Conservation (phyloP, 2,329 filamentous ascomycete genomes). For the Arthrobotrys sinensis region DNA sequence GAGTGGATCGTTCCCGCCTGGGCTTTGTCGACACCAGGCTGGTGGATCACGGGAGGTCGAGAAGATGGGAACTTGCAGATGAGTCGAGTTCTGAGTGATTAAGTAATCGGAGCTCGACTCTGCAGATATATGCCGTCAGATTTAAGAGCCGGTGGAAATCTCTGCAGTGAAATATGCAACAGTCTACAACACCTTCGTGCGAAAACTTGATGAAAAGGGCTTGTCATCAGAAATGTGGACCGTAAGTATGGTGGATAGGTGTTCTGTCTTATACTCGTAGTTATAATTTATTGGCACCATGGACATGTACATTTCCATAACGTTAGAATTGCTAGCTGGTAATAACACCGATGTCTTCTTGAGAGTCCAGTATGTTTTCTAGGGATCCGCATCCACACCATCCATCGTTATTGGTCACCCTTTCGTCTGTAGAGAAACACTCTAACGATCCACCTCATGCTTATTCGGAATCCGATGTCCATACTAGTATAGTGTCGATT, state of each 20-base stretch:
- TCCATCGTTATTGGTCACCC: too few relatives aligned
- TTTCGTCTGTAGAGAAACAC: too few relatives aligned
- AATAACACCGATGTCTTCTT: too few relatives aligned
- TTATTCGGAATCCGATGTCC: too few relatives aligned
- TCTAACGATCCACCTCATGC: too few relatives aligned
- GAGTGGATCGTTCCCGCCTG: slow-evolving; percentile 49
- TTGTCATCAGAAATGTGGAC: neutral
- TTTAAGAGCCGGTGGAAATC: slow-evolving; percentile 6
- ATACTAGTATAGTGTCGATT: too few relatives aligned
- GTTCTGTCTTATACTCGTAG: neutral
- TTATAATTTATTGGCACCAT: too few relatives aligned
- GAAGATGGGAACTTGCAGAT: slow-evolving; percentile 31
- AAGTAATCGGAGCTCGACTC: slow-evolving; percentile 50
- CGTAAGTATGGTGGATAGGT: neutral
- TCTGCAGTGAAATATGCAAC: slow-evolving; percentile 26
- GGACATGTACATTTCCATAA: too few relatives aligned
- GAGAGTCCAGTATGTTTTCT: too few relatives aligned
- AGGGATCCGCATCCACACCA: too few relatives aligned
- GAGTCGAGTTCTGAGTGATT: slow-evolving; percentile 27
- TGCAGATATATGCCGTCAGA: slow-evolving; percentile 34
- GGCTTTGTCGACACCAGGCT: slow-evolving; percentile 27
- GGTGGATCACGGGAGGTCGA: slow-evolving; percentile 5
- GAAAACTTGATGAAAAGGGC: neutral
- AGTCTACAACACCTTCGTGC: slow-evolving; percentile 13
- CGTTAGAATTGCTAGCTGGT: too few relatives aligned